Base-by-base conservation (phyloP, 2,329 filamentous ascomycete genomes). In the Corinectria fuckeliana region DNA sequence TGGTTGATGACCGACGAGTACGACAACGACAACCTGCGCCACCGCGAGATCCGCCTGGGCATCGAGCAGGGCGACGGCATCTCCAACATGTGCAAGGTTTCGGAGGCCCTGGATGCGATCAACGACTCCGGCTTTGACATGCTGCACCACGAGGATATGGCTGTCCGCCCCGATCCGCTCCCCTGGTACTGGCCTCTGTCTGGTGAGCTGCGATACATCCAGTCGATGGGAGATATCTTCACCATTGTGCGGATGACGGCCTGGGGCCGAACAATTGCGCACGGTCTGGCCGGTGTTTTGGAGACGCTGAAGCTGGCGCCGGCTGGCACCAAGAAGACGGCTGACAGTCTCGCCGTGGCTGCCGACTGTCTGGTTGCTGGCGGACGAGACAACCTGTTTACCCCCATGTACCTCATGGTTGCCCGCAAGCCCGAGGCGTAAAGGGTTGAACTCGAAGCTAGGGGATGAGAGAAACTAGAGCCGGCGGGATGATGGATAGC, bases 1-100 rank as follows among this genome's bases (percentile, higher is more conserved):
- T 98, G 95, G 95, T 84, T 98, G 73, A 98, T 99, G 95, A 98
- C 93, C 6, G 93, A 97, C 64, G 82, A 89, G 21, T 99, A 97
- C 79, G 91, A 98, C 80, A 94, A 96, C 75, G 83, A 90, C 61
- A 93, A 97, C 83, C 77, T 91, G 1, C 83, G 88, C 71, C 95
- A 98, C 81, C 91, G 93, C 67, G 87, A 91, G 75, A 95, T 98
- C 73, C 91, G 95, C 65, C 88, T 97, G 16, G 93, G 91, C 65
- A 99, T 99, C 66, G 95, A 99, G 82, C 89, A 92, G 75, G 95
- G 95, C 72, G 90, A 98, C 73, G 95, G 95, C 69, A 98, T 99
- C 76, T 93, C 92, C 72, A 97, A 97, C 82, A 97, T 99, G 93
- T 92, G 95, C 78, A 91, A 87, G 76, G 85, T 96, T 57, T 87